phyloP scores from a whole-genome alignment of 768 basidiomycete genomes.

The Leccinum incarnatum region DNA sequence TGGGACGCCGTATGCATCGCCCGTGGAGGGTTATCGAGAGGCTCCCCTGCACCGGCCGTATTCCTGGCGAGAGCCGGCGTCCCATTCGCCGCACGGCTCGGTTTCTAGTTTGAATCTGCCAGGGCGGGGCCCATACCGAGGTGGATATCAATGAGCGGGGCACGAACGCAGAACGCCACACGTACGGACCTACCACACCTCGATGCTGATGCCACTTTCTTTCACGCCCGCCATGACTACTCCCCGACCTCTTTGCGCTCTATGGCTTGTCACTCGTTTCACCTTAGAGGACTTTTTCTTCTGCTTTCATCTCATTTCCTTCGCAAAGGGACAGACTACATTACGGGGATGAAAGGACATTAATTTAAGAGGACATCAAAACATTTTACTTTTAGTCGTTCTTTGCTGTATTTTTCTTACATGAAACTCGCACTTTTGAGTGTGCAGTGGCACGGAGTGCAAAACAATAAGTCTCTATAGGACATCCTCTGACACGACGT shows the following conservation, averaged over 20 bases:
- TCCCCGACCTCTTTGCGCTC: not conserved
- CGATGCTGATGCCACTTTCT: not conserved
- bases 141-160: constrained; percentile 3
- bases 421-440: not conserved
- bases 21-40: constrained; percentile 46
- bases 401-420: not conserved
- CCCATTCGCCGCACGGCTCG: not conserved
- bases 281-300: not conserved
- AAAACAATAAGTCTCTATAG: not conserved
- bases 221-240: constrained; percentile 18
- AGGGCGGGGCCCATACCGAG: constrained; percentile 33
- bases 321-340: constrained; percentile 2
- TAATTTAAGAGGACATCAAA: not conserved
- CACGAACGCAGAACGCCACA: not conserved
- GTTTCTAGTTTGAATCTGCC: constrained; percentile 16
- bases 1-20: constrained; percentile 18
- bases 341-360: constrained; percentile 2
- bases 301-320: not conserved
- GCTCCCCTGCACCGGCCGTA: constrained; percentile 64
- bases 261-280: constrained; percentile 11
- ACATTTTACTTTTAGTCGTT: not conserved
- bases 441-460: not conserved
- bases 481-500: not conserved
- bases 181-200: not conserved
- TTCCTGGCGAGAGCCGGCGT: constrained; percentile 14